Conservation (phyloP, 2,329 filamentous ascomycete genomes). For the Penicillium fuscoglaucum region DNA sequence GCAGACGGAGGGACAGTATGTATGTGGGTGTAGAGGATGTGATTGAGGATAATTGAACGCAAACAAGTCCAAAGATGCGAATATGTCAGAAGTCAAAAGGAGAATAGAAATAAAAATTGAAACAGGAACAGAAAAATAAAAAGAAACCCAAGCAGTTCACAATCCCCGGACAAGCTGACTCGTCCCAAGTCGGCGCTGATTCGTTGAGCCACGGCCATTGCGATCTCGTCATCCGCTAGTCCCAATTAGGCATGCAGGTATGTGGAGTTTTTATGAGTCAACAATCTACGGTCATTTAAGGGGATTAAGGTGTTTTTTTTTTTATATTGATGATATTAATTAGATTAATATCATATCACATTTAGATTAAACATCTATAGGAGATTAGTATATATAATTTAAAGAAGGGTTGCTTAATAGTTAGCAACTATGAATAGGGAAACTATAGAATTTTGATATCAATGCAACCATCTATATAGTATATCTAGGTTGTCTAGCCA, state of each 20-base stretch:
- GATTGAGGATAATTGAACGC: not conserved
- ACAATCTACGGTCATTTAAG: not conserved
- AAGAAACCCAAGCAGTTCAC: constrained; percentile 2
- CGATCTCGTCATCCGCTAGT: constrained; percentile 26
- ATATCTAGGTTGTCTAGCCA: not conserved
- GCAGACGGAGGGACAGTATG: constrained; percentile 12
- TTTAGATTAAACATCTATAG: not conserved
- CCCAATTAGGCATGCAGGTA: constrained; percentile 7
- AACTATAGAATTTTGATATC: not conserved
- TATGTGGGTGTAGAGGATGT: not conserved
- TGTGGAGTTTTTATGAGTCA: constrained; percentile 12
- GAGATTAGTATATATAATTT: too few species aligned
- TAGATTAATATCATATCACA: not conserved
- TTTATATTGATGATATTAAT: not conserved
- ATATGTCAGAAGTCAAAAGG: not conserved
- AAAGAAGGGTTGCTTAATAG: too few species aligned
- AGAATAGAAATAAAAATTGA: not conserved
- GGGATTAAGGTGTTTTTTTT: too few species aligned
- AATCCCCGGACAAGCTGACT: constrained; percentile 8
- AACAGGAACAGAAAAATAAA: not conserved
- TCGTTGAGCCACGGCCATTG: constrained; percentile 12
- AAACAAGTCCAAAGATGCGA: not conserved
- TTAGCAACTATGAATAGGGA: not conserved
- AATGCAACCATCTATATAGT: not conserved
- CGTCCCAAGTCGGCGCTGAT: constrained; percentile 13